A percentile compares a stretch with the other conserved stretches of the same genome.
These are phyloP conservation scores for Paramecium sexaurelia DNA, from an alignment of 73 alveolate species.

Conservation along the genomic window DNA sequence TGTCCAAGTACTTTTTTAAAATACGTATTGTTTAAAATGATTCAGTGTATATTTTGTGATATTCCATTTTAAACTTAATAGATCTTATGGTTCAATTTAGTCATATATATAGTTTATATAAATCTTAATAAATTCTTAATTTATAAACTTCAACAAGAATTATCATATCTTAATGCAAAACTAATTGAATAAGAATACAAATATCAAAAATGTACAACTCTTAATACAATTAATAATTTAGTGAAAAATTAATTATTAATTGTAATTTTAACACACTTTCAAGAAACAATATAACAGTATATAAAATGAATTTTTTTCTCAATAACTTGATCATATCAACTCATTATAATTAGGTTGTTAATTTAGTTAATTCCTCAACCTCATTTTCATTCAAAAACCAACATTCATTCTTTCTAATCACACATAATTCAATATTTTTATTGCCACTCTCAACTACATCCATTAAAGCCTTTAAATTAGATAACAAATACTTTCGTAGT, in stretches of 20 bases:
- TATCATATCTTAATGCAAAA: neutral
- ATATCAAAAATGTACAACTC: neutral
- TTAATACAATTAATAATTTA: neutral
- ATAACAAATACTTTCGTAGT: conserved; percentile 75
- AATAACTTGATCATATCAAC: neutral
- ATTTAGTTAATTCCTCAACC: conserved; percentile 25
- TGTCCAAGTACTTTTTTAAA: neutral
- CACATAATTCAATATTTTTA: conserved; percentile 94
- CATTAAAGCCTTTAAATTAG: conserved; percentile 73
- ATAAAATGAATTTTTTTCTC: neutral
- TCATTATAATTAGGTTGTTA: neutral
- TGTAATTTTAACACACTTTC: neutral
- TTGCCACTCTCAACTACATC: conserved; percentile 95
- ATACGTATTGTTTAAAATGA: neutral
- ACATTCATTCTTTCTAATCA: conserved; percentile 74
- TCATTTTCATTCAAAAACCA: conserved; percentile 41
- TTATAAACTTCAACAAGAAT: neutral
- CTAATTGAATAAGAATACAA: neutral
- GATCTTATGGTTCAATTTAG: too few species aligned
- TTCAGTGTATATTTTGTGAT: neutral
- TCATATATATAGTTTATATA: neutral
- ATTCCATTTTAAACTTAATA: too few species aligned
- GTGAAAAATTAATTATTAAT: neutral
- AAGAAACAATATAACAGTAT: neutral
- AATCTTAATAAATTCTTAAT: neutral